Base-by-base conservation (phyloP, 768 basidiomycete genomes). In the Rubroboletus pulcherrimus region DNA sequence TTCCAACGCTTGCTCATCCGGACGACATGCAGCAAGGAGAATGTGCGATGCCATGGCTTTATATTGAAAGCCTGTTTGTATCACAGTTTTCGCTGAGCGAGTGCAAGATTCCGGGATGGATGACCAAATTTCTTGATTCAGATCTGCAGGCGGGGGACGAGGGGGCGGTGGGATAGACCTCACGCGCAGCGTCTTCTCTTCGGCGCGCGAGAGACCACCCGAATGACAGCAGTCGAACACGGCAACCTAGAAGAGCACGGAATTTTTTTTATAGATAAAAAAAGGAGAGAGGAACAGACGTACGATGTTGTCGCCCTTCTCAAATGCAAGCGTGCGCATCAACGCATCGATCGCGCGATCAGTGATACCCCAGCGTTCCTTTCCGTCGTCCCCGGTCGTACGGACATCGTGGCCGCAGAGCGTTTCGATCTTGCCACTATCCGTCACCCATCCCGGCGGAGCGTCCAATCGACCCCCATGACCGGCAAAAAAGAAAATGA, bases 141-240 rank as follows among this genome's bases (percentile, higher is more conserved):
- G 55, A 38, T 65, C 55, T 24, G 51, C 35, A 5, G 64, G 64
- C 0, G 57, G 57, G 1, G 57, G 61, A 29, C n/a, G 15, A 34
- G 56, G 52, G 0, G 58, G 57, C 3, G 64, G 42, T 5, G 58
- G 56, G 34, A 62, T 51, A 15, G 30, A 57, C 39, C 61, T 55
- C 35, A 41, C 7, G 14, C 43, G 54, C 7, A 60, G 49, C 4
- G 44, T 33, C 4, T 10, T 9, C 12, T 21, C 58, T 14, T 47
- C 21, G 7, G 26, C 49, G 15, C 64, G 58, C 11, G 61, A 11
- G 30, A 61, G 58, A 42, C 64, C 64, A 4, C 64, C 64, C 1
- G 64, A 63, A 49, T 59, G 55, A 40, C 63, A 65, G 12, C 63
- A 65, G 38, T 65, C 63, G 26, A 65, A 57, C 14, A 65, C 29